Base-by-base conservation (phyloP, 805 yeast species). In the Pichia manshurica region DNA sequence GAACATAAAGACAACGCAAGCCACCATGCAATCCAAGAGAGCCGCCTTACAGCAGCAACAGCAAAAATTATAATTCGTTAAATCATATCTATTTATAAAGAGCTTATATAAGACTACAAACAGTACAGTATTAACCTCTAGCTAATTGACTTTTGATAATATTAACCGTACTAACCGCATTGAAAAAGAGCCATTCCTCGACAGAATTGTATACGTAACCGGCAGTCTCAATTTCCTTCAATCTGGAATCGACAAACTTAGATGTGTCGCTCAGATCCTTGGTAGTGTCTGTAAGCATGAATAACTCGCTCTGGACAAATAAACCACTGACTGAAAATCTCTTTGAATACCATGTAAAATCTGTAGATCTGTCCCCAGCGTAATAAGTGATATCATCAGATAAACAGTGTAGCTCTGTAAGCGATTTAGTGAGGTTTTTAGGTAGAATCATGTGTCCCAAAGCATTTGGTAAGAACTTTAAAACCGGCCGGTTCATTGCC, bases 301-400 rank as follows among this genome's bases (percentile, higher is more conserved):
- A 87, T 52, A 87, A 67, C 63, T 91, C 97, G 35, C 84, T 69
- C 34, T 83, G 77, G 2, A 85, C 84, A 63, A 86, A 87, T 2
- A 84, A 75, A 2, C 84, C 72, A 21, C 86, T 75, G 15, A 91
- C 61, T 8, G 85, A 75, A 15, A 84, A 68, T 54, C 99, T 72
- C 60, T 89, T 86, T n/a, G 95, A 71, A 64, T 91, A 91, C 99
- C 99, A 91, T 3, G 87, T 84, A 62, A 85, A 82, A 63, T 88
- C 96, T 54, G 81, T 81, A 19, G 93, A 77, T 45, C 65, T 59
- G 61, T 90, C 97, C 10, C 90, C 93, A 0, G 96, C 81, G 56
- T 78, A 80, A 64, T 67, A 88, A 39, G 87, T 77, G 50, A 91
- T 73, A 61, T 93, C 98, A 66, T 91, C 98, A 12, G 88, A 74